Evolutionary conservation across 176 grass and related monocot genomes (phyloP), one percentile per base, ranked within the genome.

Genomic region (Saccharum officinarum): DNA sequence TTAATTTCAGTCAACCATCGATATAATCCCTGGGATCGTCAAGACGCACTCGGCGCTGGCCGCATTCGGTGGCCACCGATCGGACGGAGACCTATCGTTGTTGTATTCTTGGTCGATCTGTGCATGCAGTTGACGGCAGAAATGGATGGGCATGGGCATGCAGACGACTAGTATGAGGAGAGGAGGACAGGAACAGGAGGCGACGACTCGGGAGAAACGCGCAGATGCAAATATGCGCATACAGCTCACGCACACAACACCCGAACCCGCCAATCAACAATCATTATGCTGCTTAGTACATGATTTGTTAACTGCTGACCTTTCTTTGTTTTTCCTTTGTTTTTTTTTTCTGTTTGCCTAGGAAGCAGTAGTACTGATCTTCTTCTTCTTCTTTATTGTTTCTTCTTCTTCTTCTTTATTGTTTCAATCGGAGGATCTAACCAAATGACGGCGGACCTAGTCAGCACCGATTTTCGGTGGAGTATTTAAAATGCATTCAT

Each of bases 11-110:
- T 86, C 73, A 83, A 81, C 70, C 37, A 55, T 46, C 59, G 39
- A 16, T 49, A 49, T 52, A 52, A 17, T 66, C 45, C 50, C 50
- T 57, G 20, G 55, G 22, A 23, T 23, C 47, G 47, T 17, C 47
- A 52, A 17, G 47, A 52, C 52, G 42, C 54, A 52, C 65, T 25
- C 28, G 72, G 18, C 6, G 52, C 34, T 65, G 78, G 30, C 88
- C 88, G 83, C 78, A 73, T 90, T 90, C 66, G 52, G 17, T 80
- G 82, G 83, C 71, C 87, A 47, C 80, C 65, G 39, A 71, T 42
- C 59, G 76, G 33, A 62, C 38, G n/a, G 36, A 7, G 52, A 20
- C 18, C 52, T 57, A 57, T 20, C 1, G 45, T 15, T 15, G 47
- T 50, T 76, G 10, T 5, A 2, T 76, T 74, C 72, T 31, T 33